Evolutionary conservation across 441 rosid genomes (phyloP).

Genomic region (Dalechampia spathulata): DNA sequence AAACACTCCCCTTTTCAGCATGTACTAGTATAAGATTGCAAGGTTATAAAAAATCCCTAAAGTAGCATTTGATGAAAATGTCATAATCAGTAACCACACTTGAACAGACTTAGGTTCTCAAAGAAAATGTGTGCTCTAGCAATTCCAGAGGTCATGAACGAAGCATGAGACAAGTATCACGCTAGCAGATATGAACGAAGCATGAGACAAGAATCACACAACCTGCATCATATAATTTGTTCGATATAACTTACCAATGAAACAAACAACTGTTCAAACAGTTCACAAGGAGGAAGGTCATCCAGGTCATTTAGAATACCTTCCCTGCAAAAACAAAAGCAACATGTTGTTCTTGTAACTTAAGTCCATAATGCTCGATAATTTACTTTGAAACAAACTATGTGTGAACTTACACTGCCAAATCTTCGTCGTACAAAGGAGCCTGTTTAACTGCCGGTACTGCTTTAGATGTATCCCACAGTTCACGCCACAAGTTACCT

Average conservation of each 20-base stretch:
- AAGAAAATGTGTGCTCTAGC: too few relatives aligned
- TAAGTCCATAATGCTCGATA: background rate
- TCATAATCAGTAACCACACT: background rate
- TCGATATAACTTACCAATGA: constrained; percentile 61
- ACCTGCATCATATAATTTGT: background rate
- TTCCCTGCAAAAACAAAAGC: constrained; percentile 48
- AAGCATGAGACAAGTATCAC: too few relatives aligned
- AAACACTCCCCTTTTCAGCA: too few relatives aligned
- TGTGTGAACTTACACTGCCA: constrained; percentile 70
- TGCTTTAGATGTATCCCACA: constrained; percentile 89
- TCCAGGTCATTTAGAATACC: constrained; percentile 73
- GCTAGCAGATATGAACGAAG: too few relatives aligned
- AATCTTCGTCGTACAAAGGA: constrained; percentile 91
- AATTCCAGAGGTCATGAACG: too few relatives aligned
- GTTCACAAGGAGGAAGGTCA: constrained; percentile 61
- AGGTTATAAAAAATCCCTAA: background rate
- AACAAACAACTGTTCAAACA: constrained; percentile 76
- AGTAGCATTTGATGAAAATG: background rate
- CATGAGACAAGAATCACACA: background rate
- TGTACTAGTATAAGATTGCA: background rate
- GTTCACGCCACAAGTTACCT: constrained; percentile 97
- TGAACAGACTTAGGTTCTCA: background rate
- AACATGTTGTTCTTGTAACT: constrained; percentile 15
- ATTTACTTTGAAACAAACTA: constrained; percentile 1
- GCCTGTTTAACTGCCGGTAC: constrained; percentile 86